Percentiles rank a stretch among this genome's conserved stretches.
phyloP scores from a whole-genome alignment of 2,329 filamentous ascomycete species.

The Aspergillus aculeatus region DNA sequence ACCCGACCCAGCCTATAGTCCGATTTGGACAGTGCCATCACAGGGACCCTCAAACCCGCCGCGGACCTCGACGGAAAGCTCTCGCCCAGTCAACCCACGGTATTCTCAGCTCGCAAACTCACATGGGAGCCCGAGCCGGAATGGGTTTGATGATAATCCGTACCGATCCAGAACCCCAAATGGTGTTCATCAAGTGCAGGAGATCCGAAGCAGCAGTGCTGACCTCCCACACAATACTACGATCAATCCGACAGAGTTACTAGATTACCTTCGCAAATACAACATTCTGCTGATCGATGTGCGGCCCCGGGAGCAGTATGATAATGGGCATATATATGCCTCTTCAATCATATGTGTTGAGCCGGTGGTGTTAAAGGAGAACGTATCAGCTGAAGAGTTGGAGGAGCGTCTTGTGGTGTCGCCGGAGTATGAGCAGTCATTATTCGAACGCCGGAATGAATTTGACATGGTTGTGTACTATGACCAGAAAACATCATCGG shows the following conservation, averaged over 20 bases:
- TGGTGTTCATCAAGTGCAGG: slow-evolving; percentile 37
- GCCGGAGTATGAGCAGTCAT: slow-evolving; percentile 61
- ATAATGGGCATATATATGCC: slow-evolving; percentile 84
- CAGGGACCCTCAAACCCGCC: slow-evolving; percentile 40
- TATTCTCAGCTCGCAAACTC: slow-evolving; percentile 37
- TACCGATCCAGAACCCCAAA: slow-evolving; percentile 48
- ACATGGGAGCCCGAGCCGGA: slow-evolving; percentile 35
- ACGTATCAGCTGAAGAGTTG: slow-evolving; percentile 63
- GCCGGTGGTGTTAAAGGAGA: slow-evolving; percentile 70
- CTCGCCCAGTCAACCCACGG: slow-evolving; percentile 38
- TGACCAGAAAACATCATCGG: slow-evolving; percentile 66
- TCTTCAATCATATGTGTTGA: slow-evolving; percentile 87
- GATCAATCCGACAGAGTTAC: slow-evolving; percentile 69
- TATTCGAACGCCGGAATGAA: slow-evolving; percentile 70
- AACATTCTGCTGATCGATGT: slow-evolving; percentile 82
- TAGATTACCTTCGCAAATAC: slow-evolving; percentile 65
- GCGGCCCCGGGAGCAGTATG: slow-evolving; percentile 74
- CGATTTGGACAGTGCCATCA: slow-evolving; percentile 42
- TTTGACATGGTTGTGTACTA: slow-evolving; percentile 92
- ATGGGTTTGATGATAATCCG: slow-evolving; percentile 40
- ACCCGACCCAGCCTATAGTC: slow-evolving; percentile 50
- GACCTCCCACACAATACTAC: slow-evolving; percentile 56
- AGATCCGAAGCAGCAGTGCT: slow-evolving; percentile 44
- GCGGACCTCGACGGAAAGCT: slow-evolving; percentile 42
- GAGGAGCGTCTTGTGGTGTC: slow-evolving; percentile 51